phyloP scores from a whole-genome alignment of 2,329 filamentous ascomycete genomes.

The Cladophialophora immunda region DNA sequence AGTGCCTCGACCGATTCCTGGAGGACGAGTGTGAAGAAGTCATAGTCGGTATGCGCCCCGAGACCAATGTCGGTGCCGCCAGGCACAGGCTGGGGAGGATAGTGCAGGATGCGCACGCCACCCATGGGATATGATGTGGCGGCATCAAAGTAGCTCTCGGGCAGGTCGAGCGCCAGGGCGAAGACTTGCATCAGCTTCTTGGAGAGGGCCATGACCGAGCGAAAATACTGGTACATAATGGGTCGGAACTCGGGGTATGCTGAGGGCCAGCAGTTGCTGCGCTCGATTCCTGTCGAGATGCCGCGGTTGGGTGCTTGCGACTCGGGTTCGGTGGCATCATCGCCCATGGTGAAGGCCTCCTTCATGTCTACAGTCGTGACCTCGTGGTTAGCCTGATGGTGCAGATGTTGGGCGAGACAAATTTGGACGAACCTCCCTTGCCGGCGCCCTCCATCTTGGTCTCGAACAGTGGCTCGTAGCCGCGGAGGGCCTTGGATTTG shows the following conservation, averaged over 20 bases:
- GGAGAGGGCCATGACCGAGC: conserved; percentile 10
- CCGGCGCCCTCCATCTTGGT: conserved; percentile 20
- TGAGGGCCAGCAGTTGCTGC: conserved; percentile 16
- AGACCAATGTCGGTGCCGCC: conserved; percentile 44
- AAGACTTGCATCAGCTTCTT: conserved; percentile 41
- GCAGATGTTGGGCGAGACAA: conserved; percentile 1
- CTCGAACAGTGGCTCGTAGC: conserved; percentile 18
- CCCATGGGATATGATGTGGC: conserved; percentile 57
- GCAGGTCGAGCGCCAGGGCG: conserved; percentile 52
- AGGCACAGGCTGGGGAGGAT: conserved; percentile 48
- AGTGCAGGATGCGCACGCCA: conserved; percentile 51
- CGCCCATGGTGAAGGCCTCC: conserved; percentile 18
- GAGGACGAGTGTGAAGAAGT: conserved; percentile 59
- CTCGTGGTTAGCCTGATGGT: conserved; percentile 4
- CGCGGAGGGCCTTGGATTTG: conserved; percentile 20
- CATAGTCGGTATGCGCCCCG: conserved; percentile 59
- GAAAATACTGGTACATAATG: conserved; percentile 16
- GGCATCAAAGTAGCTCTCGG: conserved; percentile 42
- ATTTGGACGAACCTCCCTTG: conserved; percentile 20
- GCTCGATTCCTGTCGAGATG: background rate
- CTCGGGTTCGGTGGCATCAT: conserved; percentile 17
- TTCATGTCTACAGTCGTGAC: conserved; percentile 11
- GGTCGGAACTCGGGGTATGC: conserved; percentile 15
- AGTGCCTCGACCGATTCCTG: conserved; percentile 62
- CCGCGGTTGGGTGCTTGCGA: background rate